phyloP scores from a whole-genome alignment of 1,284 basidiomycete species.

The Ganoderma lingzhi region DNA sequence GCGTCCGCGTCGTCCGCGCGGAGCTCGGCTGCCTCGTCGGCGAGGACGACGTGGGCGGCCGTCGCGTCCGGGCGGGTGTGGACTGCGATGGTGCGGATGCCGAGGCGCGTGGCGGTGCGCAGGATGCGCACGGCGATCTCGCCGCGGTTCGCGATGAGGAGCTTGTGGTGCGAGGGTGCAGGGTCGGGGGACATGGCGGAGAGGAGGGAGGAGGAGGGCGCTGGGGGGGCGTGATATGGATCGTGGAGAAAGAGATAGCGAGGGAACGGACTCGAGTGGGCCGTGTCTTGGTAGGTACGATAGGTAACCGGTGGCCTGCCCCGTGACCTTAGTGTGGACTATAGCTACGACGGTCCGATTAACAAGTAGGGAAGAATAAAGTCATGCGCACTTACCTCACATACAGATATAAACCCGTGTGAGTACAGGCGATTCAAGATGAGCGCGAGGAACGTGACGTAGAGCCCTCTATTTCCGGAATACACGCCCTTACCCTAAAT shows the following conservation, averaged over 20 bases:
- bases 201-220: neutral
- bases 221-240: neutral
- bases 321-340: neutral
- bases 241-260: neutral
- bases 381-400: neutral
- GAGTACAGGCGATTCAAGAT: no score
- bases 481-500: no score
- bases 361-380: neutral
- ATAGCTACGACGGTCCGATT: neutral
- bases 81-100: slow-evolving; percentile 57
- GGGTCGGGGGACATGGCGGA: neutral
- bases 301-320: neutral
- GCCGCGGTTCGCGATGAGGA: slow-evolving; percentile 41
- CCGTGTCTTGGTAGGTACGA: neutral
- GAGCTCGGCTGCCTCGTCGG: slow-evolving; percentile 56
- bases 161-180: neutral
- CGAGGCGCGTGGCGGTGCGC: slow-evolving; percentile 51
- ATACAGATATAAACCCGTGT: neutral
- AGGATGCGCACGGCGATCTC: slow-evolving; percentile 66
- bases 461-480: no score
- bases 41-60: slow-evolving; percentile 60
- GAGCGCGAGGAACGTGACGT: no score
- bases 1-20: slow-evolving; percentile 33
- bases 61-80: slow-evolving; percentile 63
- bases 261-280: neutral